Conservation (phyloP, 768 basidiomycete genomes). For the Porphyrellus cyaneotinctus region DNA sequence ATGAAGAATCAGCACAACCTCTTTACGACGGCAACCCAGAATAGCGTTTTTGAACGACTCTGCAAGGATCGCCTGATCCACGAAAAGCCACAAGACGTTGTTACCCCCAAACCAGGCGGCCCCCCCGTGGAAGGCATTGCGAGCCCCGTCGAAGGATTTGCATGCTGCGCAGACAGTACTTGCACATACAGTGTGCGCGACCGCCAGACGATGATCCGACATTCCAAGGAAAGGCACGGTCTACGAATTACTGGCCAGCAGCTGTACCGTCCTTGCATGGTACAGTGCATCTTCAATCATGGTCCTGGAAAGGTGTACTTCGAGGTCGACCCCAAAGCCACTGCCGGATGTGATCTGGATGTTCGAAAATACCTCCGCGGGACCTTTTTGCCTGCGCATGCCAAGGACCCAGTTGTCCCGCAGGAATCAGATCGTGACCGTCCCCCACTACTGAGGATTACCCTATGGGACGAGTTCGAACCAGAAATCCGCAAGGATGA, state of each 20-base stretch:
- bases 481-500: background rate
- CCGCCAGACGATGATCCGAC: background rate
- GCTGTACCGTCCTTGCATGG: no score
- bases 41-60: background rate
- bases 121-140: background rate
- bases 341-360: background rate
- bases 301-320: background rate
- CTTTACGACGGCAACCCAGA: background rate
- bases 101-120: background rate
- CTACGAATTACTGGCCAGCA: background rate
- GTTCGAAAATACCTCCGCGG: background rate
- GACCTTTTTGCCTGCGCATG: background rate
- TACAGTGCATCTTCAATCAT: no score
- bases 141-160: background rate
- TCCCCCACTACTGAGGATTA: background rate
- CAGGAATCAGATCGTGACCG: background rate
- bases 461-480: background rate
- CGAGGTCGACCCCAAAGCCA: background rate
- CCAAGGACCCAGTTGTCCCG: background rate
- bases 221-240: background rate
- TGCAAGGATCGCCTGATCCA: background rate
- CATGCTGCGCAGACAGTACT: background rate
- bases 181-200: background rate
- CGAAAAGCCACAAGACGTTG: background rate
- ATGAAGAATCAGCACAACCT: background rate